Percentiles rank a stretch among this genome's conserved stretches.
These are phyloP conservation scores for Coleophoma cylindrospora DNA, from an alignment of 2,329 filamentous ascomycete genomes.

Conservation along the genomic window DNA sequence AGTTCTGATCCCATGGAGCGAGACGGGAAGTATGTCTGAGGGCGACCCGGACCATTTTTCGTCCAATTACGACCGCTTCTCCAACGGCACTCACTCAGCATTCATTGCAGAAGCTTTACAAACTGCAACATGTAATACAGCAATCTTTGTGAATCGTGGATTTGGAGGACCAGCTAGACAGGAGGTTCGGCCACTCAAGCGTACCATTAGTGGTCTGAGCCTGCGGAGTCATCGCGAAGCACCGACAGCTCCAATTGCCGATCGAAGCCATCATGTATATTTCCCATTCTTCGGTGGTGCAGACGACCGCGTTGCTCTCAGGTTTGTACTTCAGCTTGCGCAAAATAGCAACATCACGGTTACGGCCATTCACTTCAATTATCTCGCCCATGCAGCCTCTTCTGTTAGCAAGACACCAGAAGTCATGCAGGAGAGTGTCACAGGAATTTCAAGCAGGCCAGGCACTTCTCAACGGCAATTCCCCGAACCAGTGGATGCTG, in stretches of 20 bases:
- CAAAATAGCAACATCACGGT: constrained; percentile 74
- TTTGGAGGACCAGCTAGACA: constrained; percentile 46
- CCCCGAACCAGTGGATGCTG: constrained; percentile 14
- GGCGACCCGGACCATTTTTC: constrained; percentile 41
- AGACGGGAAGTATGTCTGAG: constrained; percentile 71
- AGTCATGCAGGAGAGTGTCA: constrained; percentile 2
- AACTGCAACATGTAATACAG: constrained; percentile 60
- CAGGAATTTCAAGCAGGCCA: background rate
- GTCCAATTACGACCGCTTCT: constrained; percentile 47
- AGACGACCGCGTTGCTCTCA: constrained; percentile 76
- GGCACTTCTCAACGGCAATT: background rate
- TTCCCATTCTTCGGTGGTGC: constrained; percentile 79
- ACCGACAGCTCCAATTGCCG: constrained; percentile 50
- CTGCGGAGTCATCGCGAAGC: constrained; percentile 54
- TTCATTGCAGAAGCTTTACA: constrained; percentile 69
- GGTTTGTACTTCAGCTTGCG: constrained; percentile 78
- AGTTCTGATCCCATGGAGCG: constrained; percentile 83
- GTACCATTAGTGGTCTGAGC: constrained; percentile 51
- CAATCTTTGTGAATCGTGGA: constrained; percentile 73
- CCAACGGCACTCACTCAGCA: constrained; percentile 57
- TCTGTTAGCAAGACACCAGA: constrained; percentile 7
- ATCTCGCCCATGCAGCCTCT: constrained; percentile 13
- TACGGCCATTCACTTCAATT: constrained; percentile 61
- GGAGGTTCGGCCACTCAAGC: constrained; percentile 32
- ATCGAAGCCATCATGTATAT: constrained; percentile 78